These are phyloP conservation scores for Rhodotorula sphaerocarpa DNA, from an alignment of 768 basidiomycete species.

Conservation along the genomic window DNA sequence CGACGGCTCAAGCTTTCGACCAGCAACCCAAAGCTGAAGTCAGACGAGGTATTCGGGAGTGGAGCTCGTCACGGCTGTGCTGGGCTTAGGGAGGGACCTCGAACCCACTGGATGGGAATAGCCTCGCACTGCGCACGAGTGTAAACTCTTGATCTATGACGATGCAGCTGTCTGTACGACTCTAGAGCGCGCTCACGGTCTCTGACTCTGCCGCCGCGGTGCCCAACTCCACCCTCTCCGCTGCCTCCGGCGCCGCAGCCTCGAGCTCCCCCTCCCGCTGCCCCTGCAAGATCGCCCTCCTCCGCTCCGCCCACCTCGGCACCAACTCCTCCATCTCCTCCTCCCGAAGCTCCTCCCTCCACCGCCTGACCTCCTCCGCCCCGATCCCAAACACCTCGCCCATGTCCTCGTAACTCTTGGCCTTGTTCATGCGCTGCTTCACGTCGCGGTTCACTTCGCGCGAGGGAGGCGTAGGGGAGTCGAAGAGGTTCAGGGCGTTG, in stretches of 20 bases:
- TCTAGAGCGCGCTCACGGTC: too few relatives aligned
- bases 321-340: slow-evolving; percentile 13
- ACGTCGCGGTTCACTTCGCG: slow-evolving; percentile 7
- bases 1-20: too few relatives aligned
- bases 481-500: slow-evolving; percentile 27
- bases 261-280: slow-evolving; percentile 2
- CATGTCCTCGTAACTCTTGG: slow-evolving; percentile 20
- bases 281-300: slow-evolving; percentile 27
- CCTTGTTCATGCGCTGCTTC: slow-evolving; percentile 32
- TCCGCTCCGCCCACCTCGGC: slow-evolving; percentile 18
- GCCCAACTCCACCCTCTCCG: background rate
- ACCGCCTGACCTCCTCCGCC: background rate
- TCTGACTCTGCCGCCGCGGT: too few relatives aligned
- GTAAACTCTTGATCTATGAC: too few relatives aligned
- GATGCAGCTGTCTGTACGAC: too few relatives aligned
- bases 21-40: too few relatives aligned
- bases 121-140: too few relatives aligned
- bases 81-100: too few relatives aligned
- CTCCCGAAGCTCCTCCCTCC: background rate
- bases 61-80: too few relatives aligned
- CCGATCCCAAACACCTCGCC: slow-evolving; percentile 12
- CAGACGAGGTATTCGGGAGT: too few relatives aligned
- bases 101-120: too few relatives aligned
- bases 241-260: too few relatives aligned
- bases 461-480: slow-evolving; percentile 5